phyloP scores from a whole-genome alignment of 2,329 filamentous ascomycete genomes.

The Aureobasidium sp. region DNA sequence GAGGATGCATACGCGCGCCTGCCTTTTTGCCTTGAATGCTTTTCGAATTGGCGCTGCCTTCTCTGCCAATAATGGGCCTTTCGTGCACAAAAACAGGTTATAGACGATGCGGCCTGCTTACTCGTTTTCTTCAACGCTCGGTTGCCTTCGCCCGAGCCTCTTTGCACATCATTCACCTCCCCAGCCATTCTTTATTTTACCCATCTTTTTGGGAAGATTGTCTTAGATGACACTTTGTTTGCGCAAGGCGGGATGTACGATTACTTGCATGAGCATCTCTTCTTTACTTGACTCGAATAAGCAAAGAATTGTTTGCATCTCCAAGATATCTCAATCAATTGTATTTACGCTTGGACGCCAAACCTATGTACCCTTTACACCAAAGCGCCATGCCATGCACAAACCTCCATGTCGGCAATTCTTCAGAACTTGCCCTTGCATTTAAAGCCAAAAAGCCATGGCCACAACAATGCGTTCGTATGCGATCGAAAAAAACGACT shows the following conservation, averaged over 20 bases:
- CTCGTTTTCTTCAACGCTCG: neutral
- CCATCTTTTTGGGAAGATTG: neutral
- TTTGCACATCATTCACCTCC: neutral
- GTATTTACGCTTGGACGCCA: neutral
- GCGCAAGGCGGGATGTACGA: neutral
- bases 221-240: neutral
- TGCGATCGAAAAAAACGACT: too few species aligned
- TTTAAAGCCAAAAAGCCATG: neutral
- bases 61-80: neutral
- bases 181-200: neutral
- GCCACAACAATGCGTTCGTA: too few species aligned
- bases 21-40: neutral
- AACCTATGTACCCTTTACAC: neutral
- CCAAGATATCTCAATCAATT: too few species aligned
- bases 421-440: neutral
- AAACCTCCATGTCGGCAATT: neutral
- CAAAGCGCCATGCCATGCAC: neutral
- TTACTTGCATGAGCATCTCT: neutral
- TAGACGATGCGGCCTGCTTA: neutral
- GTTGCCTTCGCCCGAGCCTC: neutral
- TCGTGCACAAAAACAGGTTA: neutral
- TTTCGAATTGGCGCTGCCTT: neutral
- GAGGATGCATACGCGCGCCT: neutral
- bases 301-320: neutral
- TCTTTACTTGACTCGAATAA: neutral